These are phyloP conservation scores for Hygrophoropsis aurantiaca DNA, from an alignment of 768 basidiomycete genomes.

Conservation along the genomic window DNA sequence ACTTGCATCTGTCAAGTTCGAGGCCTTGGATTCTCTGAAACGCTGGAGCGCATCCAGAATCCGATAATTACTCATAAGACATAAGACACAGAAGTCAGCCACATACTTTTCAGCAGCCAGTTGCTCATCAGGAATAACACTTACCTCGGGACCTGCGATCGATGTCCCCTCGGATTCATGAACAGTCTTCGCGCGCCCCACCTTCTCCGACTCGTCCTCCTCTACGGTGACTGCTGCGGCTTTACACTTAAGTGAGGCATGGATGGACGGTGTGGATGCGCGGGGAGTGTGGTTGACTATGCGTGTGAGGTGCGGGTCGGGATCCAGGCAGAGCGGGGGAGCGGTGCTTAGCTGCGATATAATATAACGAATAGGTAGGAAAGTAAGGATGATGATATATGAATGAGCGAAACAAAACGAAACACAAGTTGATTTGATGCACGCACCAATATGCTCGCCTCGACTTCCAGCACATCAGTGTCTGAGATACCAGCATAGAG, in stretches of 20 bases:
- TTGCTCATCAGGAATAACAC: slow-evolving; percentile 11
- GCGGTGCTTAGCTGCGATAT: slow-evolving; percentile 81
- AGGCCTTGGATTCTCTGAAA: slow-evolving; percentile 3
- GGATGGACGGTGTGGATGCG: slow-evolving; percentile 69
- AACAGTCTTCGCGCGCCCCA: slow-evolving; percentile 72
- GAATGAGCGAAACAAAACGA: too few relatives aligned
- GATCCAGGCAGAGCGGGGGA: slow-evolving; percentile 76
- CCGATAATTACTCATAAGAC: slow-evolving; percentile 43
- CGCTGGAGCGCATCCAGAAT: slow-evolving; percentile 54
- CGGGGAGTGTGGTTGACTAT: slow-evolving; percentile 74
- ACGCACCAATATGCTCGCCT: slow-evolving; percentile 72
- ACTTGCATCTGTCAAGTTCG: slow-evolving; percentile 4
- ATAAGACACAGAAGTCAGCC: background rate
- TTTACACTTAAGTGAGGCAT: slow-evolving; percentile 78
- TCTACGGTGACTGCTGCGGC: slow-evolving; percentile 67
- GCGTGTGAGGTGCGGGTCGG: slow-evolving; percentile 73
- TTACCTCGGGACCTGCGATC: slow-evolving; percentile 50
- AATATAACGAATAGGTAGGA: too few relatives aligned
- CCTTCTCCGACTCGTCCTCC: slow-evolving; percentile 75
- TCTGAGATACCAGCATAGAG: slow-evolving; percentile 83
- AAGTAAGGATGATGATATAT: too few relatives aligned
- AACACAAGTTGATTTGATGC: too few relatives aligned
- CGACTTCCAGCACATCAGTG: slow-evolving; percentile 67
- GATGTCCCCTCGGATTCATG: slow-evolving; percentile 64
- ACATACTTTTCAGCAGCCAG: too few relatives aligned